Evolutionary conservation across 345 rosid genomes (phyloP).

Genomic region (Eucalyptus decipiens): DNA sequence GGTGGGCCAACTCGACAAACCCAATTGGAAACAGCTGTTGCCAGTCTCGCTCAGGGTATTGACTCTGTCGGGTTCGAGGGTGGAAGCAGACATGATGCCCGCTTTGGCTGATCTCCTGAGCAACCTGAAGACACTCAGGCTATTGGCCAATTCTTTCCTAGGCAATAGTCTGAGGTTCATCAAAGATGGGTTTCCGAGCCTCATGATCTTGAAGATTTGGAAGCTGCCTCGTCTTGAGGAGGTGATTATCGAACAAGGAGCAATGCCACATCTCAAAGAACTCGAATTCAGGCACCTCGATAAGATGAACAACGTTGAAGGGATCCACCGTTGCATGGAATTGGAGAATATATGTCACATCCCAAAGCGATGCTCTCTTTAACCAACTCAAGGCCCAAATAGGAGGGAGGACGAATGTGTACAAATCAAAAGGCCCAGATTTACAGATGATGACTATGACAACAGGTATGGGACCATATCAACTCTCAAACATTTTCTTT

Average conservation of each 20-base stretch:
- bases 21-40: background rate
- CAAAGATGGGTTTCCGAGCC: no score
- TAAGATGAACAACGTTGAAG: fast-evolving
- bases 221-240: fast-evolving
- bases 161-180: fast-evolving
- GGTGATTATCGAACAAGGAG: no score
- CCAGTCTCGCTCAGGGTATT: background rate
- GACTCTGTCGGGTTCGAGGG: background rate
- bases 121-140: background rate
- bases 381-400: fast-evolving
- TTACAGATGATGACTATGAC: no score
- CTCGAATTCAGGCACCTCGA: no score
- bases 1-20: background rate
- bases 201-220: no score
- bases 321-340: fast-evolving
- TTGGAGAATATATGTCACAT: no score
- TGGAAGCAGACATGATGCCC: background rate
- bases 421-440: no score
- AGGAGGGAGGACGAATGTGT: no score
- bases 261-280: no score
- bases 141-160: no score
- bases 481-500: no score
- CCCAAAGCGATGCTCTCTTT: fast-evolving
- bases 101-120: background rate
- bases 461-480: no score